Evolutionary conservation across 345 rosid genomes (phyloP).

Genomic region (Draba incana): DNA sequence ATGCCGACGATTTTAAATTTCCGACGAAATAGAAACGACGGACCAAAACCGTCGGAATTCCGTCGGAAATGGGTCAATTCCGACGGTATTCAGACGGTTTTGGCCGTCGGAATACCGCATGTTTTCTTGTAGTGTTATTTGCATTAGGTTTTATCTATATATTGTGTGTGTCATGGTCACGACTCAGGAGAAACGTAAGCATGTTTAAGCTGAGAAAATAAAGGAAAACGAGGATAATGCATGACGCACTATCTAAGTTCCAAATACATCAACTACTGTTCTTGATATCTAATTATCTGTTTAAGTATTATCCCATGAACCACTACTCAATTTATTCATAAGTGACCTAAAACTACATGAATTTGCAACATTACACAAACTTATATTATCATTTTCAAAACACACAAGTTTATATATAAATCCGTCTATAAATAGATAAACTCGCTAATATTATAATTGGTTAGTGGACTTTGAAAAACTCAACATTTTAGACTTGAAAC

Average conservation of each 20-base stretch:
- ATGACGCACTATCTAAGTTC: slow-evolving; percentile 44
- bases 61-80: too few relatives aligned
- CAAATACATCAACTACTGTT: slow-evolving; percentile 23
- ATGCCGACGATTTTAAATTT: too few relatives aligned
- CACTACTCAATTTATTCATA: slow-evolving; percentile 28
- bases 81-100: too few relatives aligned
- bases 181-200: slow-evolving; percentile 17
- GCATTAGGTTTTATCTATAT: slow-evolving; percentile 19
- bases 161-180: slow-evolving; percentile 17
- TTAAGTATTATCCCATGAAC: slow-evolving; percentile 15
- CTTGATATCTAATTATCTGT: slow-evolving; percentile 29
- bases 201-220: slow-evolving; percentile 10
- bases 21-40: too few relatives aligned
- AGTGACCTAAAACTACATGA: neutral
- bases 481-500: neutral
- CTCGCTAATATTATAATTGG: neutral
- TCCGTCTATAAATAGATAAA: neutral
- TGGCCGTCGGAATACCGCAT: too few relatives aligned
- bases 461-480: slow-evolving; percentile 10
- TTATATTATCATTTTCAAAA: neutral
- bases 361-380: slow-evolving; percentile 8
- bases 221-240: slow-evolving; percentile 41
- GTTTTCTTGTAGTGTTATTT: too few relatives aligned
- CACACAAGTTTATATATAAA: neutral
- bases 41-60: too few relatives aligned